A percentile compares a stretch with the other conserved stretches of the same genome.
Conservation (phyloP, 768 basidiomycete genomes). For the Tulasnella sp. region DNA sequence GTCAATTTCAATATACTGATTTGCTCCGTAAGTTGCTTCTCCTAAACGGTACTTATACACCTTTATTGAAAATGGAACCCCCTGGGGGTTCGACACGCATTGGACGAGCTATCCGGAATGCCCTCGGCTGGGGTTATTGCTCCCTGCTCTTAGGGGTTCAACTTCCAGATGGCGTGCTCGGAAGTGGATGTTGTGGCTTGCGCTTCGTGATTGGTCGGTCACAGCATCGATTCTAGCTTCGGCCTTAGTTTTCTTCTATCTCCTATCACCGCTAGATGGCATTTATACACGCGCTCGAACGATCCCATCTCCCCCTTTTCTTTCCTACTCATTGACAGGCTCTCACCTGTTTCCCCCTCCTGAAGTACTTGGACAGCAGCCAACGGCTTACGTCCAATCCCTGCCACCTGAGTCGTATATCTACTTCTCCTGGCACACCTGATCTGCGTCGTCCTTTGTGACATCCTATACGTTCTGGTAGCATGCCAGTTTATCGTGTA, state of each 20-base stretch:
- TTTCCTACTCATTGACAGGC: no score
- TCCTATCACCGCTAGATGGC: neutral
- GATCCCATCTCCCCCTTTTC: no score
- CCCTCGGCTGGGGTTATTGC: no score
- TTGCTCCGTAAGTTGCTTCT: no score
- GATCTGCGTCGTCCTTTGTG: neutral
- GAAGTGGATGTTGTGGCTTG: neutral
- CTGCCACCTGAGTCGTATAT: neutral
- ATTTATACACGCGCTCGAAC: neutral
- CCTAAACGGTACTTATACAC: no score
- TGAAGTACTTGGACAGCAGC: neutral
- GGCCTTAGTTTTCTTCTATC: neutral
- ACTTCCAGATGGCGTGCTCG: no score
- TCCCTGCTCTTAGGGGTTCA: no score
- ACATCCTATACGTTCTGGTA: neutral
- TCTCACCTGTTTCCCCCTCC: no score
- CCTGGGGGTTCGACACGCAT: no score
- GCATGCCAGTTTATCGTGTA: constrained; percentile 2
- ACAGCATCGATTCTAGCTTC: neutral
- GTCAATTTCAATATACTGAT: no score
- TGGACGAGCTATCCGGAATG: no score
- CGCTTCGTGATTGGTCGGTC: neutral
- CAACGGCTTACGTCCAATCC: neutral
- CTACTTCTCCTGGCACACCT: neutral
- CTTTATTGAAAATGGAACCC: no score